These are phyloP conservation scores for Plasmodium vivax DNA, from an alignment of 169 alveolate genomes.

Conservation along the genomic window DNA sequence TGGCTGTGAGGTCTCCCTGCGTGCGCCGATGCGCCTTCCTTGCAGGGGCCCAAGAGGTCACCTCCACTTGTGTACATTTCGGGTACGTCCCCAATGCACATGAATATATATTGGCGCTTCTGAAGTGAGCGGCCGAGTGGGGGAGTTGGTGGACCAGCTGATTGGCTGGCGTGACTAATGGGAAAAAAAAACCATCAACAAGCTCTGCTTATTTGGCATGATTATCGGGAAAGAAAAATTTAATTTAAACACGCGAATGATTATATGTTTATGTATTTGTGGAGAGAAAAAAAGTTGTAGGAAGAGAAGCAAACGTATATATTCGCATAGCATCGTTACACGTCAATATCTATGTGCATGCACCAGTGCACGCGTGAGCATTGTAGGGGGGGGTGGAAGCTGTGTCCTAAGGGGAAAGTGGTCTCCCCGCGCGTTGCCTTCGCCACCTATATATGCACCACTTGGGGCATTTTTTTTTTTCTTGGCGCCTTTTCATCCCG, in stretches of 20 bases:
- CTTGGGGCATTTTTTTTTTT: neutral
- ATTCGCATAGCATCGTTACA: neutral
- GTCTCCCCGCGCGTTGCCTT: neutral
- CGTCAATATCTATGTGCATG: neutral
- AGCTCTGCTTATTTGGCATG: neutral
- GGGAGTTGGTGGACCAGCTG: neutral
- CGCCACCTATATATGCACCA: neutral
- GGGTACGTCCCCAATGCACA: neutral
- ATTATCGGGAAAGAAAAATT: neutral
- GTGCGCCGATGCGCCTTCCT: neutral
- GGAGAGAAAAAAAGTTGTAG: neutral
- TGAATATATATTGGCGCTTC: neutral
- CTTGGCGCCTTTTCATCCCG: neutral
- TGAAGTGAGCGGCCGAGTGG: neutral
- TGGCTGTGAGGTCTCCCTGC: neutral
- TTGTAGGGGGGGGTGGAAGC: neutral
- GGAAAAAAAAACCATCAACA: neutral
- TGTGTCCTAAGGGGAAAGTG: neutral
- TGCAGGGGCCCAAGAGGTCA: neutral
- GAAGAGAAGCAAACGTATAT: neutral
- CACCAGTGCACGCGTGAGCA: neutral
- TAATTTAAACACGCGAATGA: neutral
- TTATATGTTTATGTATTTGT: neutral
- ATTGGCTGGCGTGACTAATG: neutral
- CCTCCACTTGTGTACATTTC: neutral